Percentiles rank a stretch among this genome's conserved stretches.
Conservation (phyloP, 306 rosid genomes). For the Alnus rubra region DNA sequence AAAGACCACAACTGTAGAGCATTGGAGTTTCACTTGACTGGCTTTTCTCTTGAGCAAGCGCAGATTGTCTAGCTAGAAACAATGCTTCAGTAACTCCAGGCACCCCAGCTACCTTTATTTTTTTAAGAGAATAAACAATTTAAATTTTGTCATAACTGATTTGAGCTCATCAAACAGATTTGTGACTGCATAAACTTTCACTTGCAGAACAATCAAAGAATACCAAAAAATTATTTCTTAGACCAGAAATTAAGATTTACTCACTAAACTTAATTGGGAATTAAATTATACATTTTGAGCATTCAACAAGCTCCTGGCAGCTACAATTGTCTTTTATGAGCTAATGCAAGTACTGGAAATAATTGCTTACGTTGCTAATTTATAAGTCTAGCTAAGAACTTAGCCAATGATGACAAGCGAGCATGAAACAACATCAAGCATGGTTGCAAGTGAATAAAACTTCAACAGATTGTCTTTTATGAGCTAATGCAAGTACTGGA, state of each 20-base stretch:
- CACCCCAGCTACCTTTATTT: slow-evolving; percentile 81
- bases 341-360: background rate
- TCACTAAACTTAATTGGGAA: background rate
- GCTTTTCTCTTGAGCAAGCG: slow-evolving; percentile 65
- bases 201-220: background rate
- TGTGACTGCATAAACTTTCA: background rate
- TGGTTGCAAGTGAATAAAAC: background rate
- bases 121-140: background rate
- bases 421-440: background rate
- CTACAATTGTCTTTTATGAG: background rate
- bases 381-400: background rate
- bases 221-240: background rate
- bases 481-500: background rate
- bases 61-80: slow-evolving; percentile 75
- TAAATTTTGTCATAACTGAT: slow-evolving; percentile 4
- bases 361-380: background rate
- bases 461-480: background rate
- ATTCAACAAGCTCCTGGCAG: background rate
- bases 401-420: background rate
- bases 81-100: slow-evolving; percentile 92
- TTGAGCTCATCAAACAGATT: slow-evolving; percentile 11
- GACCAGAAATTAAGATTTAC: background rate
- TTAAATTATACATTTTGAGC: background rate
- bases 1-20: slow-evolving; percentile 86
- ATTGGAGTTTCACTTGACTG: slow-evolving; percentile 66